A percentile compares a stretch with the other conserved stretches of the same genome.
phyloP scores from a whole-genome alignment of 23 red algal species.

The Gracilariopsis chorda region DNA sequence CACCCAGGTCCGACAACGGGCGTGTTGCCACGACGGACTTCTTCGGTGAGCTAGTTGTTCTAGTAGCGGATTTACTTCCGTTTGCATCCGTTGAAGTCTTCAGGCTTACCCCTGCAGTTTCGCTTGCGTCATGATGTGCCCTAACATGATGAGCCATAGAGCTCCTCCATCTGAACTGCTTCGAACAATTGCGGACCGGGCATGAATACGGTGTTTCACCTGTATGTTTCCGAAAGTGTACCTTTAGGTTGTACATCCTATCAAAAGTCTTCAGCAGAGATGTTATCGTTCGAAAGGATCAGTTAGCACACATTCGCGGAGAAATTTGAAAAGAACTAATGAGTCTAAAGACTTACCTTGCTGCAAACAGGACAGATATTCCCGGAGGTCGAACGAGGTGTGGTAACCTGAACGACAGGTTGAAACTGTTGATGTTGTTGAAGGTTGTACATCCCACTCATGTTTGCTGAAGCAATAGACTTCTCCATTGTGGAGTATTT shows the following conservation, averaged over 20 bases:
- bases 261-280: slow-evolving; percentile 51
- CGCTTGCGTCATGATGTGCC: slow-evolving; percentile 45
- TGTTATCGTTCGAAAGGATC: neutral
- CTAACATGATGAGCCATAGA: slow-evolving; percentile 64
- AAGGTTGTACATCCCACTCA: neutral
- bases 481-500: neutral
- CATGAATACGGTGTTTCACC: slow-evolving; percentile 81
- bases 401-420: neutral
- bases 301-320: neutral
- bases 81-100: neutral
- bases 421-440: neutral
- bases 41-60: neutral
- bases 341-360: slow-evolving; percentile 16
- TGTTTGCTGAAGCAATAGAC: neutral
- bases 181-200: slow-evolving; percentile 49
- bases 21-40: neutral
- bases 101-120: neutral
- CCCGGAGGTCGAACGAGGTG: neutral
- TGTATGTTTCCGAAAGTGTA: slow-evolving; percentile 84
- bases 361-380: slow-evolving; percentile 52
- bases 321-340: neutral
- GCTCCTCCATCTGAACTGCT: slow-evolving; percentile 69
- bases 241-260: slow-evolving; percentile 69
- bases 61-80: neutral
- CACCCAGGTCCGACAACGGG: neutral